Percentiles rank a stretch among this genome's conserved stretches.
phyloP scores from a whole-genome alignment of 2,329 filamentous ascomycete genomes.

The Lizonia empirigonia region DNA sequence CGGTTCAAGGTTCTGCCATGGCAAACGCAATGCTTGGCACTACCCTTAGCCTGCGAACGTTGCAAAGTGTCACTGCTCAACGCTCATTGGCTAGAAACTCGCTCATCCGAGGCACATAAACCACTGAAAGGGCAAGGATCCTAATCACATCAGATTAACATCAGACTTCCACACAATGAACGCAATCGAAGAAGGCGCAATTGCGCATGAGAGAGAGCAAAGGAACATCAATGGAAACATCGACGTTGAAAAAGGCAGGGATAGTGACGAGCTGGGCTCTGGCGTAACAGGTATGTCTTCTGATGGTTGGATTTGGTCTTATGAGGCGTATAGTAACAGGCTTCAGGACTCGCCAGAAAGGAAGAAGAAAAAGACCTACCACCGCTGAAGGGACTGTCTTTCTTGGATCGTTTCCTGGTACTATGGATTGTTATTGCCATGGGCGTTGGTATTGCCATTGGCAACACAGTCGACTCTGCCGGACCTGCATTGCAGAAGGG shows the following conservation, averaged over 20 bases:
- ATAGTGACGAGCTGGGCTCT: not conserved
- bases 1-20: not conserved
- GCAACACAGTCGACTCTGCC: conserved; percentile 72
- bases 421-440: conserved; percentile 79
- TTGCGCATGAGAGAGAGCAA: conserved; percentile 4
- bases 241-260: conserved; percentile 21
- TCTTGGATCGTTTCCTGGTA: conserved; percentile 54
- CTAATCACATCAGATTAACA: not conserved
- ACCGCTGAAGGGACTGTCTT: conserved; percentile 50
- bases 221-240: not conserved
- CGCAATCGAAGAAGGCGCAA: conserved; percentile 22
- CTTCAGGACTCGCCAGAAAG: conserved; percentile 5
- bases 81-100: conserved; percentile 12
- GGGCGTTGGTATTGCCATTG: conserved; percentile 73
- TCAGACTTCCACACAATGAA: conserved; percentile 18
- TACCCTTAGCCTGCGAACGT: not conserved
- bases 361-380: conserved; percentile 18
- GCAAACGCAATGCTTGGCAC: conserved; percentile 1
- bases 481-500: conserved; percentile 70
- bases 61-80: conserved; percentile 15
- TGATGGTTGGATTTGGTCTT: not conserved
- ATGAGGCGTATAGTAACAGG: not conserved
- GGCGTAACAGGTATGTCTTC: conserved; percentile 1
- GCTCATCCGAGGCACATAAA: not conserved
- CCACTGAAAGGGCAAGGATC: not conserved